Percentiles rank a stretch among this genome's conserved stretches.
Evolutionary conservation across 768 basidiomycete species (phyloP).

Genomic region (Kwoniella sp.): DNA sequence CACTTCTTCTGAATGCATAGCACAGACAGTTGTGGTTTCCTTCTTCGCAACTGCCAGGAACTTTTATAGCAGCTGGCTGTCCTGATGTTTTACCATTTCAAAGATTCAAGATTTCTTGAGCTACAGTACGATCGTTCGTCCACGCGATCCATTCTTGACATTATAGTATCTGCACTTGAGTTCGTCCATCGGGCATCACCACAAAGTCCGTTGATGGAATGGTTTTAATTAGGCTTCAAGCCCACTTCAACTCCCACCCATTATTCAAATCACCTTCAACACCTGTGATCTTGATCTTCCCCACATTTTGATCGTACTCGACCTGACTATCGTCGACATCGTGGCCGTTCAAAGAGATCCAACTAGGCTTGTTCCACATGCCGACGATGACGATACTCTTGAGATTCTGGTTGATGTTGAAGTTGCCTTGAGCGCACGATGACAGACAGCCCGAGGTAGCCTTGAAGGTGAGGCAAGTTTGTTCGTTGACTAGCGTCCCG

Average conservation of each 20-base stretch:
- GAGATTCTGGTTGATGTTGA: slow-evolving; percentile 60
- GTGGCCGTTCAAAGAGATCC: slow-evolving; percentile 58
- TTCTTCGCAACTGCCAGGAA: no score
- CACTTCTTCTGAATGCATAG: no score
- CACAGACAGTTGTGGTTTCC: no score
- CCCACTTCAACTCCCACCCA: slow-evolving; percentile 56
- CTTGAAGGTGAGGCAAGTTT: slow-evolving; percentile 60
- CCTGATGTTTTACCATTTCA: no score
- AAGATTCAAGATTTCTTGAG: no score
- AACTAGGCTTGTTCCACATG: slow-evolving; percentile 55
- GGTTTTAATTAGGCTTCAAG: slow-evolving; percentile 4
- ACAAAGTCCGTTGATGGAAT: no score
- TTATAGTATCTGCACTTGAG: no score
- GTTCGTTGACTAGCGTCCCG: slow-evolving; percentile 11
- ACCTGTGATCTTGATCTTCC: slow-evolving; percentile 59
- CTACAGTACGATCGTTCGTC: no score
- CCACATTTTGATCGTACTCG: slow-evolving; percentile 56
- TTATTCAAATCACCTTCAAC: slow-evolving; percentile 60
- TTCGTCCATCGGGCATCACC: no score
- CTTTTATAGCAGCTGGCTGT: no score
- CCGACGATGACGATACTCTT: slow-evolving; percentile 66
- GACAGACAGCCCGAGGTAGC: slow-evolving; percentile 56
- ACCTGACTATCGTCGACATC: slow-evolving; percentile 55
- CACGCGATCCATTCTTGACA: no score
- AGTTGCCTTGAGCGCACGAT: slow-evolving; percentile 56